Evolutionary conservation across 2,329 filamentous ascomycete genomes (phyloP), one percentile per base, ranked within the genome.

Genomic region (Cladophialophora yegresii): DNA sequence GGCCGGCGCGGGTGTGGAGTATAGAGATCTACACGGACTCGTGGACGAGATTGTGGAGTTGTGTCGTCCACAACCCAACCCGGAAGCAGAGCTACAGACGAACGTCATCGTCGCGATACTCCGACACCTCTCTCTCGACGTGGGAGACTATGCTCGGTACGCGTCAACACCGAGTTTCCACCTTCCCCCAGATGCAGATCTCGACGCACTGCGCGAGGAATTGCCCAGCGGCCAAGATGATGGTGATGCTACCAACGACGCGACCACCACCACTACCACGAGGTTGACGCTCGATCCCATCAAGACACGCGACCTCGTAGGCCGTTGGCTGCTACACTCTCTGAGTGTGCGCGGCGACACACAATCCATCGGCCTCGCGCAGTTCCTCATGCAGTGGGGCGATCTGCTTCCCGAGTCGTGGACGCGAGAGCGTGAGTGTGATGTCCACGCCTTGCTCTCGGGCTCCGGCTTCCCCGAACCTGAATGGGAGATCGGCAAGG

Each of bases 381-480:
- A 32, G 22, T 65, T 71, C 53, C 16, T 57, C n/a, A 23, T 30
- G 32, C 20, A 62, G 32, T 71, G 69, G 69, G 55, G 50, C 12
- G 40, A 64, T 12, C 56, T 67, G 2, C 54, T 69, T 5, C 67
- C 69, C 4, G 63, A 66, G n/a, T 59, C 62, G 3, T 71, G 67
- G 67, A 59, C 65, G 9, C 49, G 55, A 28, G 51, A 66, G 20
- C 70, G 67, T 28, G 54, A 66, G 20, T 71, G 67, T 28, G 54
- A 66, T 40, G 50, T 64, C 13, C 32, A 55, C 28, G 45, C 40
- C 5, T 61, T 69, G 20, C 22, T 64, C 26, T 45, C 56, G 20
- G 33, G 40, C 10, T 54, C 53, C 40, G n/a, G n/a, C n/a, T n/a
- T n/a, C n/a, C n/a, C n/a, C n/a, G n/a, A n/a, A n/a, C 36, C 26